Base-by-base conservation (phyloP, 208 protist genomes). In the Crithidia acanthocephali region DNA sequence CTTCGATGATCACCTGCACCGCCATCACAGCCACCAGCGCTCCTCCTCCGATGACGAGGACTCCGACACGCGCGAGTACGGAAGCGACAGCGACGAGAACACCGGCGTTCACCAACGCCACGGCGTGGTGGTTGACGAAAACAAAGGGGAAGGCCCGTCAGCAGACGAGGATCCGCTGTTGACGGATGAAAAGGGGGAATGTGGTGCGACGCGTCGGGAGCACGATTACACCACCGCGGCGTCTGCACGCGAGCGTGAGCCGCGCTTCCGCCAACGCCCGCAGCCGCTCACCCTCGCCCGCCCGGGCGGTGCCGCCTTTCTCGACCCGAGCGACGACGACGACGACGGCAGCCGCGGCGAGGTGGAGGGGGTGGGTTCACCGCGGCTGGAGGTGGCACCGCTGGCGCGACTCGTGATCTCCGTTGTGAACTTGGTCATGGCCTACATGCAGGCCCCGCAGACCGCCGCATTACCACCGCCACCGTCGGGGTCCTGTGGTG, bases 301-400 rank as follows among this genome's bases (percentile, higher is more conserved):
- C n/a, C 55, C 55, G n/a, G 33, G 23, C 22, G 48, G 22, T 22
- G 52, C 52, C 28, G 30, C 28, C 28, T 58, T 13, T 28, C 25
- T 58, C 13, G 52, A 58, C 30, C 11, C 37, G 30, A 22, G 40
- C 30, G n/a, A 3, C 23, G 23, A 44, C 18, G 25, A 48, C 30
- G 28, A 56, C 1, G 60, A 40, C 27, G 44, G 18, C 52, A 45
- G 25, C 67, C 16, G 11, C 15, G n/a, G 35, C 55, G 40, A 45
- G 40, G 28, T 20, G 3, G 50, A 35, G 2, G 48, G 33, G 2
- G 62, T 61, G 20, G 50, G 47, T 18, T 59, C 40, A 25, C 35
- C 58, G 25, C 65, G 20, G 53, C 33, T 18, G 35, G 65, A 71
- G 65, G n/a, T 72, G 44, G 57, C 72, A 33, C 61, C 59, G 47